Evolutionary conservation across 2,329 filamentous ascomycete species (phyloP).

Genomic region (Alternaria atra): DNA sequence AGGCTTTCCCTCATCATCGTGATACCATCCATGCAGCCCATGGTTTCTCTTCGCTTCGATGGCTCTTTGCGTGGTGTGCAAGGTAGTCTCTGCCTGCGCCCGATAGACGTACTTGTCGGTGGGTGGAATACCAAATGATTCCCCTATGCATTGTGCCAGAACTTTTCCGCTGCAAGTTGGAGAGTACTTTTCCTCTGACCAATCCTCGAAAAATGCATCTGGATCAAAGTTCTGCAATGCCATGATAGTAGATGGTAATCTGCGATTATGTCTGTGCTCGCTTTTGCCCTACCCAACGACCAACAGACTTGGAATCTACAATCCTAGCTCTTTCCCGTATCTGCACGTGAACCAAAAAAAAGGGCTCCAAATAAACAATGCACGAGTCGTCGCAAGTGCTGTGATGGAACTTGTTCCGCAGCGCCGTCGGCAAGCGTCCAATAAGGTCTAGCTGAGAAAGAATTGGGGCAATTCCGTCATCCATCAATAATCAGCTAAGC

Average conservation of each 20-base stretch:
- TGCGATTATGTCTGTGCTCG: not conserved
- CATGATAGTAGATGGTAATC: conserved; percentile 23
- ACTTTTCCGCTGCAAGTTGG: conserved; percentile 34
- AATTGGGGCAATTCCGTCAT: conserved; percentile 35
- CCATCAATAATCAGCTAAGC: conserved; percentile 39
- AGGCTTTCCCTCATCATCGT: conserved; percentile 52
- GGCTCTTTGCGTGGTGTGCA: conserved; percentile 60
- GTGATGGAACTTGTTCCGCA: conserved; percentile 9
- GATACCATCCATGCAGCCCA: conserved; percentile 63
- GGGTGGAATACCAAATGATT: conserved; percentile 57
- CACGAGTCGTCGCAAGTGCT: not conserved
- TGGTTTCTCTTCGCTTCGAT: conserved; percentile 57
- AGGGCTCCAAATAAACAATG: conserved; percentile 13
- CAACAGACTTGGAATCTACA: not conserved
- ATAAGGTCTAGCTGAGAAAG: conserved; percentile 35
- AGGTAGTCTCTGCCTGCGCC: conserved; percentile 61
- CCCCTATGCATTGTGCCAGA: conserved; percentile 57
- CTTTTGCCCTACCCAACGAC: not conserved
- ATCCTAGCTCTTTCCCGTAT: conserved; percentile 3
- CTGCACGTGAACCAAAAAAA: conserved; percentile 8
- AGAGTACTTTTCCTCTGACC: conserved; percentile 51
- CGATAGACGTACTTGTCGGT: conserved; percentile 61
- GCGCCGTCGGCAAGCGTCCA: conserved; percentile 26
- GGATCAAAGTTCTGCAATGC: conserved; percentile 54
- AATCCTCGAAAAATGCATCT: conserved; percentile 55